A percentile compares a stretch with the other conserved stretches of the same genome.
Conservation (phyloP, 441 rosid species). For the Brassica balearica region DNA sequence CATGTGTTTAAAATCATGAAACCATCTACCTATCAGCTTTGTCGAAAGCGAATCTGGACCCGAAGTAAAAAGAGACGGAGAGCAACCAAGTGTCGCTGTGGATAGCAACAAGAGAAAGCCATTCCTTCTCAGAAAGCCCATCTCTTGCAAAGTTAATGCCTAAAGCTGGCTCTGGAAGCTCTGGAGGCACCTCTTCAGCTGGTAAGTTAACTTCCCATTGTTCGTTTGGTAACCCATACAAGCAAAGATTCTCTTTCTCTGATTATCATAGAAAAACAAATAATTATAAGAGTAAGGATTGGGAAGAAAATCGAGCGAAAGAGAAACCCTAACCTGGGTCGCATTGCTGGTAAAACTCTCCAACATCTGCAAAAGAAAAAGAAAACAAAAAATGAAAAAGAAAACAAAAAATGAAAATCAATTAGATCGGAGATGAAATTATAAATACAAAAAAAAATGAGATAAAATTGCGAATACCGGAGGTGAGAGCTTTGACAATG, state of each 20-base stretch:
- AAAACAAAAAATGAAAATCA: neutral
- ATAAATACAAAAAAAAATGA: neutral
- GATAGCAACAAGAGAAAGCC: constrained; percentile 64
- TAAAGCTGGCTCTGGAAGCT: constrained; percentile 66
- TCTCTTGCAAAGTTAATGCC: constrained; percentile 42
- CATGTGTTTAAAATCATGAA: neutral
- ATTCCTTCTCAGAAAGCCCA: constrained; percentile 64
- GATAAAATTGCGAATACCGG: constrained; percentile 42
- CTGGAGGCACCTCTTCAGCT: constrained; percentile 54
- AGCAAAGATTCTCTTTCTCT: constrained; percentile 69
- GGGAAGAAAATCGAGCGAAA: neutral
- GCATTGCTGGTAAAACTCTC: constrained; percentile 72
- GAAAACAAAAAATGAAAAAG: neutral
- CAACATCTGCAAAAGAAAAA: constrained; percentile 60
- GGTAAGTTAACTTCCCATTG: constrained; percentile 55
- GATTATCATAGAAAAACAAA: neutral
- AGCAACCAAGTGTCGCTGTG: constrained; percentile 68
- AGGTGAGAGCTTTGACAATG: constrained; percentile 72
- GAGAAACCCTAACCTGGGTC: constrained; percentile 67
- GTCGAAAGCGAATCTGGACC: constrained; percentile 55
- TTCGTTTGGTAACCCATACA: constrained; percentile 64
- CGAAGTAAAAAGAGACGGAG: constrained; percentile 62
- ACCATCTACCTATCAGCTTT: constrained; percentile 48
- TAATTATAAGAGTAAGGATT: neutral
- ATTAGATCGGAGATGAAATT: constrained; percentile 24